A percentile compares a stretch with the other conserved stretches of the same genome.
phyloP scores from a whole-genome alignment of 305 asterid genomes.

The Petunia hybrid region DNA sequence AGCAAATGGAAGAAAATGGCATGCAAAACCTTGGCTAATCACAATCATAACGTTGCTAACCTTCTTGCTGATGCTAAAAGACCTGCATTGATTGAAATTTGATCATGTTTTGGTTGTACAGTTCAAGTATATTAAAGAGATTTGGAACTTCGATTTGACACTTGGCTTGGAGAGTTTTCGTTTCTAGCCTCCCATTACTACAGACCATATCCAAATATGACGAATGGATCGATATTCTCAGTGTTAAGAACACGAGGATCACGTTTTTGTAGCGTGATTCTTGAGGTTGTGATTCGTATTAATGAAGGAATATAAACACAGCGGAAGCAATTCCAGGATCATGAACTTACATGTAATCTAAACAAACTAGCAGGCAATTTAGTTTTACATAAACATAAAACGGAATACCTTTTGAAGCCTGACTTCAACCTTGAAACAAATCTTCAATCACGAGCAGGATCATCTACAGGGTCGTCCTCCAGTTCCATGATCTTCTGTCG shows the following conservation, averaged over 20 bases:
- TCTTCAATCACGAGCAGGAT: too few species aligned
- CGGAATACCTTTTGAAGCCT: too few species aligned
- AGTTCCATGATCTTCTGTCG: too few species aligned
- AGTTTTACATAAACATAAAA: too few species aligned
- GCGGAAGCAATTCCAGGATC: too few species aligned
- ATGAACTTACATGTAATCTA: too few species aligned
- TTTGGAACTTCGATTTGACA: slow-evolving; percentile 13
- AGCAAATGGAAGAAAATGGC: slow-evolving; percentile 27
- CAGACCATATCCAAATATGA: not conserved
- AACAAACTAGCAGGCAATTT: too few species aligned
- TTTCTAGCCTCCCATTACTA: slow-evolving; percentile 21
- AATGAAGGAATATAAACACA: too few species aligned
- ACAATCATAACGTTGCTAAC: not conserved
- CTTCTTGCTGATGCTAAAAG: slow-evolving; percentile 20
- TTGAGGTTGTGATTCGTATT: not conserved
- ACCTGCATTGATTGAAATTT: slow-evolving; percentile 1
- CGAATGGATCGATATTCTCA: not conserved
- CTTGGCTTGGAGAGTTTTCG: not conserved
- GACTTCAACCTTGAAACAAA: too few species aligned
- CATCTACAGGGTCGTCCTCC: too few species aligned
- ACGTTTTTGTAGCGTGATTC: not conserved
- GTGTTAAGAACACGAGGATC: not conserved
- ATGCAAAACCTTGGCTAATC: not conserved
- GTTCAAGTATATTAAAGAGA: slow-evolving; percentile 6
- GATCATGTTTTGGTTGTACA: slow-evolving; percentile 21